phyloP scores from a whole-genome alignment of 441 rosid species.

The Adansonia gregorii region DNA sequence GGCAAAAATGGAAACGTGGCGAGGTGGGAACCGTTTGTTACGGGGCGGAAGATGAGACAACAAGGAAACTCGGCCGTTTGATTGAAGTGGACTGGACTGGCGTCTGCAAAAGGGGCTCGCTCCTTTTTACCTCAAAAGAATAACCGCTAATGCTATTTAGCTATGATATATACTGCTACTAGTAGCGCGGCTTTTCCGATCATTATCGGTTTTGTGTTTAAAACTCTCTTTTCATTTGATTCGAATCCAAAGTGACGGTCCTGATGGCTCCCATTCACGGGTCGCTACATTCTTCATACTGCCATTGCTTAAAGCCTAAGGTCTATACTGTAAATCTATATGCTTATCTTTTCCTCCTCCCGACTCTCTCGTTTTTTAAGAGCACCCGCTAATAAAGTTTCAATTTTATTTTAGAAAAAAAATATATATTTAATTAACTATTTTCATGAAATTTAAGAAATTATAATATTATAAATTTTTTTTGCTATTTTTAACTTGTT shows the following conservation, averaged over 20 bases:
- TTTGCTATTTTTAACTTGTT: no score
- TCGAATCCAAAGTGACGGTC: slow-evolving; percentile 26
- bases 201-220: not conserved
- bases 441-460: no score
- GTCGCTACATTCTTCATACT: slow-evolving; percentile 17
- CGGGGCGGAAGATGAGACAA: slow-evolving; percentile 19
- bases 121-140: not conserved
- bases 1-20: slow-evolving; percentile 35
- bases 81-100: slow-evolving; percentile 23
- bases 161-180: not conserved
- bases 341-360: not conserved
- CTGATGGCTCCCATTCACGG: slow-evolving; percentile 16
- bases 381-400: no score
- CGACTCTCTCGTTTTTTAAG: no score
- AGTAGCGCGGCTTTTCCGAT: slow-evolving; percentile 26
- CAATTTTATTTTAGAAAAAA: no score
- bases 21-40: slow-evolving; percentile 19
- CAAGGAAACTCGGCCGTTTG: slow-evolving; percentile 46
- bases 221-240: not conserved
- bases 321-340: no score
- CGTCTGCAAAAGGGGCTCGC: slow-evolving; percentile 31
- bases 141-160: not conserved
- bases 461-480: no score
- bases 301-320: not conserved
- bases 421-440: no score